Evolutionary conservation across 768 basidiomycete species (phyloP).

Genomic region (Pilatotrama ljubarskyi): DNA sequence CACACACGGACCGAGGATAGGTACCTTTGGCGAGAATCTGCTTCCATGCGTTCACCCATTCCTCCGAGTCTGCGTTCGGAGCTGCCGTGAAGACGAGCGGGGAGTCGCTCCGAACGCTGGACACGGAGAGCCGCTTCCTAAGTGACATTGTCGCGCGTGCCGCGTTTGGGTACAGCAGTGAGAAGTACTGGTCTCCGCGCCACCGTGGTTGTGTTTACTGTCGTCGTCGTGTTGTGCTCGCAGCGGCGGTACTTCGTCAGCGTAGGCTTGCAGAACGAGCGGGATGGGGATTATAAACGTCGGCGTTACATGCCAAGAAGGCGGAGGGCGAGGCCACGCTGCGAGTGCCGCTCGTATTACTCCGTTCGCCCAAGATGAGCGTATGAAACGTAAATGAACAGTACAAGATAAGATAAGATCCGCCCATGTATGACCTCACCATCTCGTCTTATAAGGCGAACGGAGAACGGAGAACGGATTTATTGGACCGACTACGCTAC

Average conservation of each 20-base stretch:
- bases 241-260: background rate
- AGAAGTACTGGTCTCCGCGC: background rate
- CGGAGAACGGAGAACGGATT: too few relatives aligned
- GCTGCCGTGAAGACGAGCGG: slow-evolving; percentile 27
- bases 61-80: slow-evolving; percentile 41
- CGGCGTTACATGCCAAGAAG: slow-evolving; percentile 22
- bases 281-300: background rate
- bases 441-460: slow-evolving; percentile 11
- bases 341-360: background rate
- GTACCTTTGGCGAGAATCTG: slow-evolving; percentile 57
- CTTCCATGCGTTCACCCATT: slow-evolving; percentile 64
- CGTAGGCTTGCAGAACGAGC: background rate
- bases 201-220: background rate
- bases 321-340: background rate
- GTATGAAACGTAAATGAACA: slow-evolving; percentile 11
- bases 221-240: background rate
- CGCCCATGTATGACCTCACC: slow-evolving; percentile 13
- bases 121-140: slow-evolving; percentile 34
- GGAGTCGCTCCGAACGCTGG: slow-evolving; percentile 28
- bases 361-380: slow-evolving; percentile 1
- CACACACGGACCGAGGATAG: slow-evolving; percentile 13
- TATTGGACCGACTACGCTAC: too few relatives aligned
- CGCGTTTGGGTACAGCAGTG: background rate
- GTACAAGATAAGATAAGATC: slow-evolving; percentile 24
- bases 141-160: slow-evolving; percentile 25